phyloP scores from a whole-genome alignment of 2,329 filamentous ascomycete genomes.

The Beauveria australis region DNA sequence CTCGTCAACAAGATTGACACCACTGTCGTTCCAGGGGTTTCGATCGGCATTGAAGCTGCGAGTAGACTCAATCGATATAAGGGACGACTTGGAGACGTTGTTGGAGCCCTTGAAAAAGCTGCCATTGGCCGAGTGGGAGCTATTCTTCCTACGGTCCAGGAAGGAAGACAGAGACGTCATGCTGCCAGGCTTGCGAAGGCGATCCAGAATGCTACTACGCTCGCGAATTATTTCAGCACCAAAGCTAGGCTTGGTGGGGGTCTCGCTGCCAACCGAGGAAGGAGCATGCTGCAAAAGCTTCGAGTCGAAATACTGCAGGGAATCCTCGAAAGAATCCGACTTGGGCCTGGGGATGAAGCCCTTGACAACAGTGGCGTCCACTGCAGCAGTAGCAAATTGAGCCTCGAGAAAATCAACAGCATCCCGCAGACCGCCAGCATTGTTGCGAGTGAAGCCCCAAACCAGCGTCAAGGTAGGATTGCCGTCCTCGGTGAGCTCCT shows the following conservation, averaged over 20 bases:
- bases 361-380: slow-evolving; percentile 81
- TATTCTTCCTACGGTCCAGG: slow-evolving; percentile 90
- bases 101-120: slow-evolving; percentile 89
- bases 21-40: slow-evolving; percentile 97
- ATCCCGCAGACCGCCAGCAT: slow-evolving; percentile 88
- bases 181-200: slow-evolving; percentile 87
- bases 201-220: slow-evolving; percentile 78
- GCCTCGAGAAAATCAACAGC: slow-evolving; percentile 91
- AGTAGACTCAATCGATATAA: slow-evolving; percentile 92
- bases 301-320: slow-evolving; percentile 91
- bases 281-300: slow-evolving; percentile 93
- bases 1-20: slow-evolving; percentile 86
- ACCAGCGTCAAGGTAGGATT: slow-evolving; percentile 54
- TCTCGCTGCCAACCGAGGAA: slow-evolving; percentile 71
- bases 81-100: slow-evolving; percentile 88
- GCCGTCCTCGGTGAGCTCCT: slow-evolving; percentile 50
- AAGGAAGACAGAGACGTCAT: slow-evolving; percentile 96
- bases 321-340: slow-evolving; percentile 97
- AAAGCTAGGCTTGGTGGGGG: slow-evolving; percentile 78
- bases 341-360: slow-evolving; percentile 96
- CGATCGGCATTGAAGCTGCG: slow-evolving; percentile 84
- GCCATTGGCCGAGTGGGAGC: slow-evolving; percentile 69
- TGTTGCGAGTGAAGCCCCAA: slow-evolving; percentile 90
- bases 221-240: slow-evolving; percentile 73
- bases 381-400: slow-evolving; percentile 75